Evolutionary conservation across 805 yeast species (phyloP).

Genomic region (Hanseniaspora guilliermondii): DNA sequence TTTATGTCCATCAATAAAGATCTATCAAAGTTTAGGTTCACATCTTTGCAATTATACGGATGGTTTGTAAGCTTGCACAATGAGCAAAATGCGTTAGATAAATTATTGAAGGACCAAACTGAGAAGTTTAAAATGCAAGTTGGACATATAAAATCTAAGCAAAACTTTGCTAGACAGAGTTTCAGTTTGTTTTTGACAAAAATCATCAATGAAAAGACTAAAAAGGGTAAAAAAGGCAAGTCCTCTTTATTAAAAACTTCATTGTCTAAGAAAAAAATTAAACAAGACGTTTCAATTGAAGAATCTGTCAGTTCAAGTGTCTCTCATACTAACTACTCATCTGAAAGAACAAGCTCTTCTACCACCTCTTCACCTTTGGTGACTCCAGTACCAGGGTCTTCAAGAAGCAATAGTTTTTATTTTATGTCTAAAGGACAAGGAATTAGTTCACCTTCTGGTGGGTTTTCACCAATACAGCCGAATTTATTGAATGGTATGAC

Average conservation of each 20-base stretch:
- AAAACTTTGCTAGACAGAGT: conserved; percentile 7
- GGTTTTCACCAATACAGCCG: not conserved
- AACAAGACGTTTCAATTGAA: not conserved
- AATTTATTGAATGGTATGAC: not conserved
- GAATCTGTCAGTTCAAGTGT: not conserved
- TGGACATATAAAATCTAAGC: not conserved
- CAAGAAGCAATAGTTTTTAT: not conserved
- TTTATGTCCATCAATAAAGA: not conserved
- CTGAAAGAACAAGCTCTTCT: not conserved
- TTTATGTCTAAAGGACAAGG: not conserved
- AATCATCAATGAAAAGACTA: not conserved
- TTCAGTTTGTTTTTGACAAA: conserved; percentile 1
- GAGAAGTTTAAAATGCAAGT: not conserved
- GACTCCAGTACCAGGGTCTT: not conserved
- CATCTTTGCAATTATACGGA: conserved; percentile 5
- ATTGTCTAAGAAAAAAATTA: not conserved
- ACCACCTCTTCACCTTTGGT: not conserved
- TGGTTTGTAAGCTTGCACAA: conserved; percentile 7
- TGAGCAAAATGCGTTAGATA: conserved; percentile 1
- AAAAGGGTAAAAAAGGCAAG: not conserved
- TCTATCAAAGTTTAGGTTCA: conserved; percentile 1
- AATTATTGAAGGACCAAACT: not conserved
- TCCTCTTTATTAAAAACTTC: not conserved
- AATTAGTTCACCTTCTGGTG: not conserved
- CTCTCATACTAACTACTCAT: not conserved